Percentiles rank a stretch among this genome's conserved stretches.
These are phyloP conservation scores for Emergomyces pasteurianus DNA, from an alignment of 2,329 filamentous ascomycete genomes.

Conservation along the genomic window DNA sequence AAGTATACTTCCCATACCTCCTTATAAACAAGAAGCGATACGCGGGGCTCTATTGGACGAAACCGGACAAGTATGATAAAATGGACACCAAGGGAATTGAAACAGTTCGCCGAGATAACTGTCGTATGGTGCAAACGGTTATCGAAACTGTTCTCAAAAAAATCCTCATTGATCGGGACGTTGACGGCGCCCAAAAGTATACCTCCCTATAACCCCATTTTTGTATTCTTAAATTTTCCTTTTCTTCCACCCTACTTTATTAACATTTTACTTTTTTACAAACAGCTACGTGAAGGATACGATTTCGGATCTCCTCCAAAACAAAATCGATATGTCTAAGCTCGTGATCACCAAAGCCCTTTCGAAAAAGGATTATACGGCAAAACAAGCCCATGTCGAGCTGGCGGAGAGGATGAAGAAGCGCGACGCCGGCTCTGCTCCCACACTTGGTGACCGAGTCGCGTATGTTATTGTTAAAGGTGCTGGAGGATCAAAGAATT, in stretches of 20 bases:
- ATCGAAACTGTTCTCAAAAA: conserved; percentile 94
- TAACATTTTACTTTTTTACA: conserved; percentile 20
- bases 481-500: conserved; percentile 79
- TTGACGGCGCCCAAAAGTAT: conserved; percentile 85
- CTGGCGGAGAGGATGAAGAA: conserved; percentile 94
- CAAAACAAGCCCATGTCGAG: conserved; percentile 92
- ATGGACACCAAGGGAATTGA: conserved; percentile 99
- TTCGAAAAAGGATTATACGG: conserved; percentile 77
- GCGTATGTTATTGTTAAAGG: conserved; percentile 97
- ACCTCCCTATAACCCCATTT: conserved; percentile 18
- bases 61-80: conserved; percentile 88
- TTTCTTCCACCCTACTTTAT: conserved; percentile 13
- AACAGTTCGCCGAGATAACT: conserved; percentile 94
- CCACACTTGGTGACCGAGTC: conserved; percentile 84
- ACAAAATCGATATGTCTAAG: conserved; percentile 98
- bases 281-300: conserved; percentile 86
- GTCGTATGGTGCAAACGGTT: conserved; percentile 85
- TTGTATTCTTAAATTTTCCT: neutral
- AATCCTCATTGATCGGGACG: conserved; percentile 87
- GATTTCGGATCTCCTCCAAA: conserved; percentile 88
- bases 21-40: conserved; percentile 99
- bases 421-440: conserved; percentile 87
- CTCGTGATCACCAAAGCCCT: conserved; percentile 97
- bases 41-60: conserved; percentile 95
- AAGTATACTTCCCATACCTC: conserved; percentile 95